Evolutionary conservation across 1,139 yeast species (phyloP).

Genomic region (Hemisphaericaspora subhashii): DNA sequence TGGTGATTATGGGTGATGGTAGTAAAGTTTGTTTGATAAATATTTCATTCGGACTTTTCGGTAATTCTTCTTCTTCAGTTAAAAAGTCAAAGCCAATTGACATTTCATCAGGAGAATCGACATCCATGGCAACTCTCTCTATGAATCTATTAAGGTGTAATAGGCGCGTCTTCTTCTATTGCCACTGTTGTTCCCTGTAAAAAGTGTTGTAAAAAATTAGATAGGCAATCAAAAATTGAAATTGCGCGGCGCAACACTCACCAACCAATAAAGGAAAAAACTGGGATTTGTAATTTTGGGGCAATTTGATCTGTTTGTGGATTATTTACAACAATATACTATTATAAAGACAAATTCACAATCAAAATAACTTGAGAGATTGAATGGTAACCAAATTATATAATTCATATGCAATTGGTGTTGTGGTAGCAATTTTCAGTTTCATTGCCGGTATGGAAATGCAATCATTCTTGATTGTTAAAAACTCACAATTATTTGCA

Average conservation of each 20-base stretch:
- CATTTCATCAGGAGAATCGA: constrained; percentile 10
- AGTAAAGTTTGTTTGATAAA: constrained; percentile 36
- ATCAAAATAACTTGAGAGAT: no score
- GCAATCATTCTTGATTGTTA: constrained; percentile 26
- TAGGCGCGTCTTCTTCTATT: background rate
- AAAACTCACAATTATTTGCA: constrained; percentile 23
- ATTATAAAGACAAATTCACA: background rate
- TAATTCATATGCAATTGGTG: constrained; percentile 14
- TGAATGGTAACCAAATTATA: constrained; percentile 11
- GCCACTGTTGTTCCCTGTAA: no score
- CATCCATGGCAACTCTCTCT: constrained; percentile 9
- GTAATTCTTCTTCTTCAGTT: background rate
- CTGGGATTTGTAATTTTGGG: no score
- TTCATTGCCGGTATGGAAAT: constrained; percentile 34
- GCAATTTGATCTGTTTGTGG: no score
- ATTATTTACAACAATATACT: background rate
- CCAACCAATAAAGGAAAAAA: no score
- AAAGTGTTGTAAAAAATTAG: no score
- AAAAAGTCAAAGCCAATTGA: constrained; percentile 7
- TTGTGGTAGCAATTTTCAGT: constrained; percentile 23
- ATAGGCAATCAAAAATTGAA: no score
- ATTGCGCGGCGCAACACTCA: no score
- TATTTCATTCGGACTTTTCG: constrained; percentile 6
- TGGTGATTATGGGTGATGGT: constrained; percentile 36
- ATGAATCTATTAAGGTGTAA: background rate